These are phyloP conservation scores for Rosellinia necatrix DNA, from an alignment of 2,329 filamentous ascomycete genomes.

Conservation along the genomic window DNA sequence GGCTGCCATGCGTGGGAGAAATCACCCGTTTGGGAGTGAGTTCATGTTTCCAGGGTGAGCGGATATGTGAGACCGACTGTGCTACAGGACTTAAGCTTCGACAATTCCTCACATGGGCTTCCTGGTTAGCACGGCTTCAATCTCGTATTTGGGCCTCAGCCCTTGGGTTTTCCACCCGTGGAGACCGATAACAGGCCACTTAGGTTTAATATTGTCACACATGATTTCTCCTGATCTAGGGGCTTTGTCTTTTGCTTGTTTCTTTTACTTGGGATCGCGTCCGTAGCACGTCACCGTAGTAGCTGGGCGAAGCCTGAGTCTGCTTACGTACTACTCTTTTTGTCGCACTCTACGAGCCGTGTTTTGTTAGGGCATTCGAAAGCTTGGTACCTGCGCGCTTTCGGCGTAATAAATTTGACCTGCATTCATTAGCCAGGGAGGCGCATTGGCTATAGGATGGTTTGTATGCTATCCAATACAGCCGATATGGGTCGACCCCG, in stretches of 20 bases:
- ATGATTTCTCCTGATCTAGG: background rate
- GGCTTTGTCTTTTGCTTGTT: too few species aligned
- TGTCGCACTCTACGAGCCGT: conserved; percentile 18
- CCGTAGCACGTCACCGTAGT: background rate
- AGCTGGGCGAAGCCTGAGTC: conserved; percentile 2
- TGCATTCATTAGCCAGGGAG: conserved; percentile 29
- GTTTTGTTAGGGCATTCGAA: conserved; percentile 14
- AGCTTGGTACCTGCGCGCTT: conserved; percentile 27
- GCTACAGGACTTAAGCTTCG: conserved; percentile 1
- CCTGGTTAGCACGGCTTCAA: background rate
- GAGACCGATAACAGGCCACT: background rate
- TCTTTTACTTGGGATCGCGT: conserved; percentile 1
- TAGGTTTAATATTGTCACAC: background rate
- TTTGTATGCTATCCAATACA: conserved; percentile 35
- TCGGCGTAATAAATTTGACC: conserved; percentile 36
- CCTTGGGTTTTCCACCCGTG: background rate
- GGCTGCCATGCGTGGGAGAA: conserved; percentile 1
- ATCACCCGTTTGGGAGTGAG: background rate
- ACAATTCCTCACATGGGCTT: background rate
- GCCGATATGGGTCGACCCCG: conserved; percentile 31
- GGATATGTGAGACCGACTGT: conserved; percentile 2
- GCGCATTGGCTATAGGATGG: conserved; percentile 29
- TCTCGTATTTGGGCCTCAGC: background rate
- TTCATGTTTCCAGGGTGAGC: background rate
- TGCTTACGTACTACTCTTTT: conserved; percentile 11